Evolutionary conservation across 805 yeast genomes (phyloP).

Genomic region (Metschnikowia matae): DNA sequence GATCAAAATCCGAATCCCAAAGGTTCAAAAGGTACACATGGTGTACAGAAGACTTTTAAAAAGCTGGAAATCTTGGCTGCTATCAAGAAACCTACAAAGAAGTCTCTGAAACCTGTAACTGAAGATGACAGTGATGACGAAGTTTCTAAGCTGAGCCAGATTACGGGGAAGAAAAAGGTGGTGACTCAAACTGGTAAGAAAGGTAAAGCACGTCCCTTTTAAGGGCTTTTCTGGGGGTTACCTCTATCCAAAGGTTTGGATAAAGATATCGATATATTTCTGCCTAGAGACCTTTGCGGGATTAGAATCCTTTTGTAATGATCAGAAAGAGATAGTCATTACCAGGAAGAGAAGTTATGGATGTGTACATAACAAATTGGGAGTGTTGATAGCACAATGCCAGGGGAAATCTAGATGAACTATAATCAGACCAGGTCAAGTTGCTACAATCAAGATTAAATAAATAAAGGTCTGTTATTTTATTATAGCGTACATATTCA

Average conservation of each 20-base stretch:
- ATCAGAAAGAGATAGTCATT: background rate
- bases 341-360: background rate
- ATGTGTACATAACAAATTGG: background rate
- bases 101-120: background rate
- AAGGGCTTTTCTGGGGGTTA: background rate
- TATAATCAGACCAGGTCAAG: background rate
- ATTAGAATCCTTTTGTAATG: background rate
- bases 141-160: conserved; percentile 15
- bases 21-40: background rate
- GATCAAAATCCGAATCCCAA: background rate
- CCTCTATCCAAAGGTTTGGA: background rate
- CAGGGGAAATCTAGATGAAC: background rate
- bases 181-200: conserved; percentile 12
- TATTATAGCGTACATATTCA: background rate
- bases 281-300: background rate
- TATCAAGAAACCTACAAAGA: conserved; percentile 2
- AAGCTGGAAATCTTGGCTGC: conserved; percentile 11
- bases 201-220: conserved; percentile 16
- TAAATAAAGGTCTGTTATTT: background rate
- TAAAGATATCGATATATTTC: background rate
- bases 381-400: background rate
- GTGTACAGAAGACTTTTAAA: background rate
- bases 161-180: conserved; percentile 9
- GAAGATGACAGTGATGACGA: conserved; percentile 14
- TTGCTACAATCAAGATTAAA: no score